Evolutionary conservation across 306 rosid genomes (phyloP).

Genomic region (Gynostemma pentaphyllum): DNA sequence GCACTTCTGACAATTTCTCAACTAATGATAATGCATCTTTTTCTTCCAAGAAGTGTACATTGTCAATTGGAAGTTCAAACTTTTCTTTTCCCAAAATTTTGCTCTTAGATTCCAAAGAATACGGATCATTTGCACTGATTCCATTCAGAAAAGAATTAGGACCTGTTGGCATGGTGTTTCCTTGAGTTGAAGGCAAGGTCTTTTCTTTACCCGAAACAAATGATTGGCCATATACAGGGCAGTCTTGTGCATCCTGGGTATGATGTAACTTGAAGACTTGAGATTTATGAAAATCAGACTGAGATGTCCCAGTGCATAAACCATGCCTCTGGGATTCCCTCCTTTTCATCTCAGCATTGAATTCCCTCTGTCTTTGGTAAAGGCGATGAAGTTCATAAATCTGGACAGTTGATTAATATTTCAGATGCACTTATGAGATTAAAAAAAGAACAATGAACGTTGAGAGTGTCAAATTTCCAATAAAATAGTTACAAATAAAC

Average conservation of each 20-base stretch:
- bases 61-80: conserved; percentile 65
- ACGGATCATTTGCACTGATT: conserved; percentile 3
- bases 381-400: conserved; percentile 74
- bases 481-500: background rate
- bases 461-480: background rate
- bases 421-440: background rate
- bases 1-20: conserved; percentile 22
- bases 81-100: conserved; percentile 42
- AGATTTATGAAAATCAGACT: conserved; percentile 25
- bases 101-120: conserved; percentile 25
- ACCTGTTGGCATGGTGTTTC: conserved; percentile 21
- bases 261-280: conserved; percentile 17
- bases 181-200: conserved; percentile 25
- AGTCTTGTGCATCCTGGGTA: conserved; percentile 18
- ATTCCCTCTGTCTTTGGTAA: conserved; percentile 59
- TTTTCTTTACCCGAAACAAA: conserved; percentile 22
- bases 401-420: conserved; percentile 28
- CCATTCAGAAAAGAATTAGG: conserved; percentile 17
- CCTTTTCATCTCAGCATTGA: conserved; percentile 46
- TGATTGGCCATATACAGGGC: conserved; percentile 20
- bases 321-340: conserved; percentile 26
- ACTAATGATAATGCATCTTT: conserved; percentile 30
- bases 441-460: background rate
- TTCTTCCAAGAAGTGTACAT: conserved; percentile 39
- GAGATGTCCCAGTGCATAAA: conserved; percentile 26